Base-by-base conservation (phyloP, 2,329 filamentous ascomycete species). In the Aspergillus quadrilineatus region DNA sequence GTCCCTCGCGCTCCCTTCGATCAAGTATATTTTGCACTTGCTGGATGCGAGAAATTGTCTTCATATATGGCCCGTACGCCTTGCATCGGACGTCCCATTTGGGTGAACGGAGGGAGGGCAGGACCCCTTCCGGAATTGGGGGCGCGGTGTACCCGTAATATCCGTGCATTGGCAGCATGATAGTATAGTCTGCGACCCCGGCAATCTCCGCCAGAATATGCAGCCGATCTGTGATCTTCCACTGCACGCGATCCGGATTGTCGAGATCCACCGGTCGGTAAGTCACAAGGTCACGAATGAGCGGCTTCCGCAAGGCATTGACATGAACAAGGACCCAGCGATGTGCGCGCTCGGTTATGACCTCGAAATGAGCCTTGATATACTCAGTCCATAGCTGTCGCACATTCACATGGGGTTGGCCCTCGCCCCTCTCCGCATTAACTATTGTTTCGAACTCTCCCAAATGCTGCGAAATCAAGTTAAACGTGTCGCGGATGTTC, bases 151-250 rank as follows among this genome's bases (percentile, higher is more conserved):
- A 49, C 4, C 65, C 65, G 12, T 60, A 60, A 37, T 69, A 69
- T 6, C 63, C 67, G 9, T 65, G 15, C 65, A 69, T 68, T 1
- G 65, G 63, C 2, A 69, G 56, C 50, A 63, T 49, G 32, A 69
- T 67, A 2, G 53, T 55, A 26, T 57, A 65, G 39, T 69, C 67
- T 0, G 67, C 67, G 6, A 44, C 14, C 1, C 53, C 46, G 1
- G 39, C 43, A 15, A 62, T 56, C 15, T 67, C 61, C 8, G 50
- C 12, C 8, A 69, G 43, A 10, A 54, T 50, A 30, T 63, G 63
- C 17, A 14, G 29, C 12, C 45, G 58, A 37, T 10, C 39, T 47
- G 46, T 67, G 36, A 17, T 30, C 9, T n/a, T n/a, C 52, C 52
- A 54, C 42, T 6, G 29, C 14, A 34, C 10, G 6, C n/a, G 1